Conservation (phyloP, 192 early-diverging fungal species). For the Coemansia sp. region DNA sequence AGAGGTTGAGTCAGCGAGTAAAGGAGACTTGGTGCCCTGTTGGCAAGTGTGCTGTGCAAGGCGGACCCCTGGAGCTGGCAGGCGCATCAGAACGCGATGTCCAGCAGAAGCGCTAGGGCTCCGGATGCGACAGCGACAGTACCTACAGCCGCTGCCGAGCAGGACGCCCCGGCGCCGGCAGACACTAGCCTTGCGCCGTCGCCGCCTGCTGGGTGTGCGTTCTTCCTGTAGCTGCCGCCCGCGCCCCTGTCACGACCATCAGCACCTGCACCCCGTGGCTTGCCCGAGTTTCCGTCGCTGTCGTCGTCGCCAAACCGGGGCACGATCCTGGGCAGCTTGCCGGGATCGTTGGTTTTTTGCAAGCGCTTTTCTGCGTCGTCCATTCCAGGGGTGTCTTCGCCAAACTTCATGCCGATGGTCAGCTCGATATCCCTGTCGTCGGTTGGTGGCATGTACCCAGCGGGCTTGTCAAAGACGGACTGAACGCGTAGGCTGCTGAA, state of each 20-base stretch:
- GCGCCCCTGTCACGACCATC: conserved; percentile 8
- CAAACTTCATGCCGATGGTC: conserved; percentile 53
- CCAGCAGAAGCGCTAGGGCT: neutral
- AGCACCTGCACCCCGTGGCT: neutral
- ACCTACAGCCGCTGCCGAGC: neutral
- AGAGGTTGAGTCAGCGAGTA: too few species aligned
- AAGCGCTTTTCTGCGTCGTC: conserved; percentile 7
- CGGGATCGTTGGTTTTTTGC: conserved; percentile 24
- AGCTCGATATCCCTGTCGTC: conserved; percentile 46
- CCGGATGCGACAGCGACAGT: neutral
- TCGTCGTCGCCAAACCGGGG: conserved; percentile 21
- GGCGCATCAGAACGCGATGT: neutral
- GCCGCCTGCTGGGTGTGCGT: neutral
- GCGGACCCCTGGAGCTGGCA: too few species aligned
- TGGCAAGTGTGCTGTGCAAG: too few species aligned
- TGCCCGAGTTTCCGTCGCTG: neutral
- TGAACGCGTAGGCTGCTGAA: conserved; percentile 40
- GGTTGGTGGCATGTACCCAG: conserved; percentile 38
- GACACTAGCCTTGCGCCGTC: neutral
- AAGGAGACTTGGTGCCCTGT: too few species aligned
- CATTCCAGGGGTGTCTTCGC: conserved; percentile 10
- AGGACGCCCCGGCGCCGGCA: neutral
- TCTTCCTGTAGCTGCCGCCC: conserved; percentile 6
- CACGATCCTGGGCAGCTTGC: conserved; percentile 32
- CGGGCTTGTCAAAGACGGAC: conserved; percentile 30